Evolutionary conservation across 805 yeast species (phyloP).

Genomic region (Saturnispora mendoncae): DNA sequence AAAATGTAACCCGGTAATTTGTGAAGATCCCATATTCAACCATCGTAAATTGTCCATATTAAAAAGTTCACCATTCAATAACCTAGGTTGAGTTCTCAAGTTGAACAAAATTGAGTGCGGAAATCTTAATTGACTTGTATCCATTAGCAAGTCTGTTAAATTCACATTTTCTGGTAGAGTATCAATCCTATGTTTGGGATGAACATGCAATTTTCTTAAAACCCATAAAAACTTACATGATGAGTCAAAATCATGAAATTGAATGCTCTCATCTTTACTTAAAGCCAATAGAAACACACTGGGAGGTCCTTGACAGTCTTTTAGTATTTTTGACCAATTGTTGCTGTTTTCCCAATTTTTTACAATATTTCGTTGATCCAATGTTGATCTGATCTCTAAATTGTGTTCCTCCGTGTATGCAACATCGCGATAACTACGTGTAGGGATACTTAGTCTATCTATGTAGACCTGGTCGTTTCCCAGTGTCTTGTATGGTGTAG

Average conservation of each 20-base stretch:
- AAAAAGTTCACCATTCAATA: conserved; percentile 8
- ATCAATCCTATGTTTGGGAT: conserved; percentile 11
- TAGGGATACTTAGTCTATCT: conserved; percentile 2
- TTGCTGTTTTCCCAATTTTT: neutral
- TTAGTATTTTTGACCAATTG: neutral
- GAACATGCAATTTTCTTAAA: conserved; percentile 5
- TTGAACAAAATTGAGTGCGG: conserved; percentile 5
- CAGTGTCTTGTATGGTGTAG: conserved; percentile 4
- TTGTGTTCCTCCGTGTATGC: neutral
- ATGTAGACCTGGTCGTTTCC: conserved; percentile 5
- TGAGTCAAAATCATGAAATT: conserved; percentile 3
- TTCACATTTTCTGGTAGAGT: conserved; percentile 12
- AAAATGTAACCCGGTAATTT: conserved; percentile 3
- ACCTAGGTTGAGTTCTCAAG: conserved; percentile 2
- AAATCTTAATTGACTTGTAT: conserved; percentile 5
- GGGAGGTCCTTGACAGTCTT: conserved; percentile 7
- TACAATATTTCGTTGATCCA: neutral
- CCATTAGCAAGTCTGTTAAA: conserved; percentile 5
- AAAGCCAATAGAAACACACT: conserved; percentile 2
- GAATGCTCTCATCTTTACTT: neutral
- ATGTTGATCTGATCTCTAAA: neutral
- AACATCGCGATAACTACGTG: conserved; percentile 2
- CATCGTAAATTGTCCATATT: conserved; percentile 8
- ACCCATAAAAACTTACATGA: conserved; percentile 11
- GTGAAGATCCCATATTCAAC: conserved; percentile 8